Evolutionary conservation across 352 stramenopile species (phyloP).

Genomic region (Phytophthora europaea): DNA sequence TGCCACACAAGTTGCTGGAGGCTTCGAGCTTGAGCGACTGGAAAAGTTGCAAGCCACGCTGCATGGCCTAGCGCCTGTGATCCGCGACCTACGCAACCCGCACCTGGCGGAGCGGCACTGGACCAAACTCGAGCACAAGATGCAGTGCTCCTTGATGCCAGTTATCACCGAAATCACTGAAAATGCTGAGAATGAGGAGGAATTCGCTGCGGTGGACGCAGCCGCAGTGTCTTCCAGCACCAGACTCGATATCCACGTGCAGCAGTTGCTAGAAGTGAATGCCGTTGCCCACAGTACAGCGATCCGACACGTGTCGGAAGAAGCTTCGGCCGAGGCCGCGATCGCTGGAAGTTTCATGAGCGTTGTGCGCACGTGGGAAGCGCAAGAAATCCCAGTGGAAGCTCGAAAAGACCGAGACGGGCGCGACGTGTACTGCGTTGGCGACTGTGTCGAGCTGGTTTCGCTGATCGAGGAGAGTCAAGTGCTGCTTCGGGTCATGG

Average conservation of each 20-base stretch:
- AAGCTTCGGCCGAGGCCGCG: slow-evolving; percentile 74
- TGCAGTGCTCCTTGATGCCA: slow-evolving; percentile 54
- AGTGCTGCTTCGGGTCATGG: slow-evolving; percentile 77
- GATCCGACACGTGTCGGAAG: slow-evolving; percentile 76
- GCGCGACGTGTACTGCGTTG: slow-evolving; percentile 60
- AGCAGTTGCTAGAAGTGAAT: slow-evolving; percentile 62
- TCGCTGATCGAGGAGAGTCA: slow-evolving; percentile 77
- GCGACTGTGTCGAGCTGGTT: slow-evolving; percentile 65
- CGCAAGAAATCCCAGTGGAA: slow-evolving; percentile 58
- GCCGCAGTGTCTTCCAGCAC: background rate
- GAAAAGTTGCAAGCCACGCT: slow-evolving; percentile 52
- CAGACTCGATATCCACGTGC: slow-evolving; percentile 52
- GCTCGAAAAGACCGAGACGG: slow-evolving; percentile 70
- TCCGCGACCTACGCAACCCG: slow-evolving; percentile 73
- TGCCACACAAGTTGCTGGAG: slow-evolving; percentile 3
- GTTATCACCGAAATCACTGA: background rate
- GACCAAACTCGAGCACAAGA: slow-evolving; percentile 79
- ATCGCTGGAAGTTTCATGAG: slow-evolving; percentile 69
- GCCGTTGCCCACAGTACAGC: slow-evolving; percentile 46
- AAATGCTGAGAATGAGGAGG: slow-evolving; percentile 4
- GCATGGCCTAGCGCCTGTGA: slow-evolving; percentile 56
- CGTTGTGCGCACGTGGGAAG: slow-evolving; percentile 67
- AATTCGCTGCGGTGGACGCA: background rate
- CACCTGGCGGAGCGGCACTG: slow-evolving; percentile 72
- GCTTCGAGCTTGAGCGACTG: slow-evolving; percentile 49